Percentiles rank a stretch among this genome's conserved stretches.
Conservation (phyloP, 1,284 basidiomycete genomes). For the Meripilus lineatus region DNA sequence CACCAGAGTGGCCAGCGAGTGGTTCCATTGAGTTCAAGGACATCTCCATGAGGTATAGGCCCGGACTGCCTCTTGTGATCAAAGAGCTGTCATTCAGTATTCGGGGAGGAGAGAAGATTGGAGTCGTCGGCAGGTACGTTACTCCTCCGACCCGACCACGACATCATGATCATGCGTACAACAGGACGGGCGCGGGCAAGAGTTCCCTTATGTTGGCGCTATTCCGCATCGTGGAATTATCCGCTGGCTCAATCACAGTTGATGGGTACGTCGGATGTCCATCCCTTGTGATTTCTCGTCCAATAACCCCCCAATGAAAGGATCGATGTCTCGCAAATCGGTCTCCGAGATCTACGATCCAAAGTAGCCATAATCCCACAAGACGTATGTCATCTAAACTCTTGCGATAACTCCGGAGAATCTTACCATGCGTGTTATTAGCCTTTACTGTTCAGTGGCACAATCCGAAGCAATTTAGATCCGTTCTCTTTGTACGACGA, state of each 20-base stretch:
- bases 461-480: constrained; percentile 74
- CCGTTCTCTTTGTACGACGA: constrained; percentile 75
- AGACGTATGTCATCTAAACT: constrained; percentile 42
- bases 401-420: neutral
- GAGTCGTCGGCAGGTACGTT: constrained; percentile 55
- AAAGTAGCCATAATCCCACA: constrained; percentile 87
- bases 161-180: neutral
- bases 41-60: constrained; percentile 53
- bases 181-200: constrained; percentile 74
- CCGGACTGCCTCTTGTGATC: constrained; percentile 53
- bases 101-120: constrained; percentile 75
- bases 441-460: constrained; percentile 33
- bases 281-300: neutral
- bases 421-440: neutral
- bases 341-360: constrained; percentile 59
- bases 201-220: constrained; percentile 55
- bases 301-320: constrained; percentile 15
- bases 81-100: constrained; percentile 53
- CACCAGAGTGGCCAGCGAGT: constrained; percentile 43
- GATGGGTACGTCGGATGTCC: constrained; percentile 37
- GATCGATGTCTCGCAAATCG: constrained; percentile 63
- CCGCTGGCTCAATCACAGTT: constrained; percentile 58
- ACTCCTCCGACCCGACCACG: constrained; percentile 13
- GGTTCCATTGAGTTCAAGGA: constrained; percentile 51
- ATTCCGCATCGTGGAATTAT: constrained; percentile 49